Percentiles rank a stretch among this genome's conserved stretches.
Conservation (phyloP, 768 basidiomycete species). For the Amanita pallidorosea region DNA sequence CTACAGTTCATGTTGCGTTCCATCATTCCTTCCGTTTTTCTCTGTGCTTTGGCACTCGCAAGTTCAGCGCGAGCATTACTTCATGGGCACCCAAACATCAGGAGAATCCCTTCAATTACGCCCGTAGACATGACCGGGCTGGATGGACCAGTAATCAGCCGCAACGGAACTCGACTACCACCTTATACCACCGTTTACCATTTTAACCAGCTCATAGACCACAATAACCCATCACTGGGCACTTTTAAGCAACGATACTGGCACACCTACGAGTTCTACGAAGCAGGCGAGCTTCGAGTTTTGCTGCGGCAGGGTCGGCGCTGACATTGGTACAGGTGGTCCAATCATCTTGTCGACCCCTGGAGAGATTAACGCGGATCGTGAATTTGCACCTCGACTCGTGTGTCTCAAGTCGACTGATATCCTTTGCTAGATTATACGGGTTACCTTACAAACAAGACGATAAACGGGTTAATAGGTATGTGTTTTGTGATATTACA, state of each 20-base stretch:
- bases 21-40: neutral
- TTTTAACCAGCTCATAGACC: constrained; percentile 51
- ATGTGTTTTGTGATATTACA: neutral
- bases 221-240: constrained; percentile 44
- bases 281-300: constrained; percentile 24
- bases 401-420: neutral
- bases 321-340: constrained; percentile 27
- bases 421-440: constrained; percentile 22
- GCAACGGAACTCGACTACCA: constrained; percentile 32
- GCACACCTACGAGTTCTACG: constrained; percentile 59
- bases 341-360: constrained; percentile 59
- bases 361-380: constrained; percentile 49
- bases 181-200: constrained; percentile 35
- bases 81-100: constrained; percentile 33
- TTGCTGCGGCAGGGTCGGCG: neutral
- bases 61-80: constrained; percentile 12
- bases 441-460: constrained; percentile 53
- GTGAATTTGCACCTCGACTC: constrained; percentile 14
- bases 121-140: constrained; percentile 15
- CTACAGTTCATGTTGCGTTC: neutral
- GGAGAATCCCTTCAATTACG: constrained; percentile 27
- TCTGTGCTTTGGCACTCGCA: neutral
- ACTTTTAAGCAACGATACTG: constrained; percentile 75
- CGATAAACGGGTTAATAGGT: constrained; percentile 51
- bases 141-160: constrained; percentile 26